Percentiles rank a stretch among this genome's conserved stretches.
Evolutionary conservation across 805 yeast genomes (phyloP).

Genomic region (Candida khao-thaluensis): DNA sequence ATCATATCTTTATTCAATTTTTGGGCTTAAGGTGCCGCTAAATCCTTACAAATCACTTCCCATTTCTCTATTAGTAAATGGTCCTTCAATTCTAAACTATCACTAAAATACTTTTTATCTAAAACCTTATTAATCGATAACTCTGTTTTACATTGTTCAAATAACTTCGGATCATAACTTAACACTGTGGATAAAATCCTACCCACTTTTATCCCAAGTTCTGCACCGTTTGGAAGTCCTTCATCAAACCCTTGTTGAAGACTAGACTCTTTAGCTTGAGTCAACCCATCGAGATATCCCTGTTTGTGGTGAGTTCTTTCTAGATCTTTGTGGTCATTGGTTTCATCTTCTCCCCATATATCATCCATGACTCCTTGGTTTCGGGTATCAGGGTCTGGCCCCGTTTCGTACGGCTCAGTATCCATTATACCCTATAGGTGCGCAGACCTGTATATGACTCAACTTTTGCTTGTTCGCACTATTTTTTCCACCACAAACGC

Average conservation of each 20-base stretch:
- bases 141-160: constrained; percentile 47
- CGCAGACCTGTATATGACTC: constrained; percentile 4
- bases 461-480: constrained; percentile 1
- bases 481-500: constrained; percentile 6
- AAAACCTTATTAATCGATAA: constrained; percentile 60
- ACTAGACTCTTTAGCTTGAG: constrained; percentile 62
- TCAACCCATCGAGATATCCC: constrained; percentile 82
- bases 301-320: constrained; percentile 67
- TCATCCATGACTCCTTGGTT: constrained; percentile 19
- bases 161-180: constrained; percentile 18
- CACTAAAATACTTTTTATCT: constrained; percentile 52
- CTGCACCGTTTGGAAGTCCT: constrained; percentile 76
- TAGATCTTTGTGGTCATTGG: constrained; percentile 20
- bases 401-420: neutral
- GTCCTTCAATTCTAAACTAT: constrained; percentile 38
- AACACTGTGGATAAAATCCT: constrained; percentile 49
- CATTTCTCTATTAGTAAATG: constrained; percentile 45
- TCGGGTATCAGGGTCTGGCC: neutral
- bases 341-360: constrained; percentile 32
- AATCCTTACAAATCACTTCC: constrained; percentile 20
- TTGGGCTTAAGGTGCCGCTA: too few relatives aligned
- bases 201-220: constrained; percentile 67
- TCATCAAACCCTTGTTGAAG: constrained; percentile 80
- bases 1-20: too few relatives aligned
- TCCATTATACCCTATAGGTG: neutral